Evolutionary conservation across 306 rosid genomes (phyloP).

Genomic region (Trifolium fragiferum): DNA sequence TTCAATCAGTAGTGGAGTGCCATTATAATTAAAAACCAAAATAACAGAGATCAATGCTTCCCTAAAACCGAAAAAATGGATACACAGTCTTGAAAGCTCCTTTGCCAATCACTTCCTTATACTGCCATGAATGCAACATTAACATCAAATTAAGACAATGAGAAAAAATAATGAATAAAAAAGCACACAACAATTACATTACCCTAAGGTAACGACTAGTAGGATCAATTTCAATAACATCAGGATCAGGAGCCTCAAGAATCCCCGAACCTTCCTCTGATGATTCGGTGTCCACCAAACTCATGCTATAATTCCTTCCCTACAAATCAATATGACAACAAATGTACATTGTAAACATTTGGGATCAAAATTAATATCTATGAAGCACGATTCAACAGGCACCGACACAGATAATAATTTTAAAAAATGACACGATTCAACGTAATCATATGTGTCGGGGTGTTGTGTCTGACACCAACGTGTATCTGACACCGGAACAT

Average conservation of each 20-base stretch:
- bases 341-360: not conserved
- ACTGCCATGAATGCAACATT: constrained; percentile 7
- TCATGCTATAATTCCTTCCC: constrained; percentile 27
- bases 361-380: not conserved
- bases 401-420: no score
- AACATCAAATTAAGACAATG: not conserved
- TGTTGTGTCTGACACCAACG: not conserved
- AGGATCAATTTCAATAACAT: constrained; percentile 30
- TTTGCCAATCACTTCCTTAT: constrained; percentile 29
- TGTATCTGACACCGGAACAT: no score
- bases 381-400: not conserved
- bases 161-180: not conserved
- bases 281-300: constrained; percentile 10
- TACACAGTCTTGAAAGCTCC: constrained; percentile 38
- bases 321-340: not conserved
- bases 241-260: constrained; percentile 28
- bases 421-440: no score
- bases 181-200: not conserved
- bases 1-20: not conserved
- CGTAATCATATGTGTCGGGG: not conserved
- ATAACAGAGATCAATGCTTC: not conserved
- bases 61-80: constrained; percentile 8
- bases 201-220: constrained; percentile 21
- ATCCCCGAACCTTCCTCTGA: constrained; percentile 21
- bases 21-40: not conserved